Evolutionary conservation across 331 rosid genomes (phyloP), one percentile per base, ranked within the genome.

Genomic region (Malus hybrid): DNA sequence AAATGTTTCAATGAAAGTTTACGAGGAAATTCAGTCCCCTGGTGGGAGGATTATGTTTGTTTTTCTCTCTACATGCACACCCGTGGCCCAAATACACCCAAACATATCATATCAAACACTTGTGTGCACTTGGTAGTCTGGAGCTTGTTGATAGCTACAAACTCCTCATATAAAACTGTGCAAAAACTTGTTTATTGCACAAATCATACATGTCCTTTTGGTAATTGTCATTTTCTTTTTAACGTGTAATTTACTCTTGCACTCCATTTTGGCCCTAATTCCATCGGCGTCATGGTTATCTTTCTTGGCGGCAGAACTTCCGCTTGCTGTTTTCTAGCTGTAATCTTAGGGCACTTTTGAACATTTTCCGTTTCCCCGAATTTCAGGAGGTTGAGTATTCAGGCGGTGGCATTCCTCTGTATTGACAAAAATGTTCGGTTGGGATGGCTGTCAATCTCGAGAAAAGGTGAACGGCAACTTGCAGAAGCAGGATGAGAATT

Each of bases 301-400:
- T 7, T 42, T 61, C 4, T 18, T 42, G 19, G 42, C 39, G 39
- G 19, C 24, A 24, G 24, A 24, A 24, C 65, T 36, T 76, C 19
- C 52, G 19, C 34, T 60, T n/a, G 69, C 60, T 59, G 61, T 46
- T 56, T 33, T 39, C 24, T 42, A 32, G 34, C 34, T 5, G 5
- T 32, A 32, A 42, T 13, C 48, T 10, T 10, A 42, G 3, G 1
- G 48, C 14, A 2, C 48, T 42, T 42, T 10, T 10, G 10, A 42
- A 42, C 48, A 3, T 42, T 1, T 10, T 42, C 2, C 10, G 12
- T 10, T 1, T 10, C 48, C 12, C 48, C 48, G 4, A 10, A 42
- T 73, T 82, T 81, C 93, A 92, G 96, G 96, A 92, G 81, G 89
- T 92, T 73, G 96, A 92, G 80, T 87, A 81, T 84, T 85, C 97